phyloP scores from a whole-genome alignment of 139 green algal species.

The Ettlia oleoabundans region DNA sequence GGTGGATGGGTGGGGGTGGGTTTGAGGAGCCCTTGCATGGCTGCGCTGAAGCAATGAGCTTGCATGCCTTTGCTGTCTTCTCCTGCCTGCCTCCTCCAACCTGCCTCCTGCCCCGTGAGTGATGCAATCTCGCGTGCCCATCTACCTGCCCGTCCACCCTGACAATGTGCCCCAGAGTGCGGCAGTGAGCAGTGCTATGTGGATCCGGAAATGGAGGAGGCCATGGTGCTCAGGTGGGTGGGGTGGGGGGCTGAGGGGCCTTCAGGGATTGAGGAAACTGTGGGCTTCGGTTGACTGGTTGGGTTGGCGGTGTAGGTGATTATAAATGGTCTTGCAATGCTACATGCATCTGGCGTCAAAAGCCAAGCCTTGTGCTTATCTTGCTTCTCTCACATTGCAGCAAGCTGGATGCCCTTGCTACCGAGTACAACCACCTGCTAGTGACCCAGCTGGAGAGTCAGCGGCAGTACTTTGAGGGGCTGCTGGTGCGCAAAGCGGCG shows the following conservation, averaged over 20 bases:
- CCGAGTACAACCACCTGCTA: slow-evolving; percentile 94
- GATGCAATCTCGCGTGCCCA: background rate
- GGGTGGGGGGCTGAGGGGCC: background rate
- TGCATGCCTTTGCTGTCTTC: background rate
- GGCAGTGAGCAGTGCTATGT: slow-evolving; percentile 38
- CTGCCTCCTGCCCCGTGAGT: background rate
- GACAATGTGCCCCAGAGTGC: background rate
- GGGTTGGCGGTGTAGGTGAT: too few species aligned
- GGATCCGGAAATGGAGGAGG: slow-evolving; percentile 73
- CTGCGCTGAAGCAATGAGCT: background rate
- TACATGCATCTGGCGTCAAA: too few species aligned
- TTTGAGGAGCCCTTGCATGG: background rate
- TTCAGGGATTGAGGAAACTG: background rate
- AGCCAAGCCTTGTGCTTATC: too few species aligned
- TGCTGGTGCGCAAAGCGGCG: slow-evolving; percentile 24
- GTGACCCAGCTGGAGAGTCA: slow-evolving; percentile 91
- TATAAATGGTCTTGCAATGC: too few species aligned
- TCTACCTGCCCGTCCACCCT: too few species aligned
- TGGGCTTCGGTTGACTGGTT: too few species aligned
- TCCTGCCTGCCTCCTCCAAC: background rate
- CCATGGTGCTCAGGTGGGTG: slow-evolving; percentile 44
- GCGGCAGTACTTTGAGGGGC: slow-evolving; percentile 84
- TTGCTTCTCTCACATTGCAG: too few species aligned
- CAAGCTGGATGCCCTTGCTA: slow-evolving; percentile 78
- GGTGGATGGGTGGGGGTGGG: background rate